phyloP scores from a whole-genome alignment of 148 eudicot species.

The Fagopyrum homotropicum region DNA sequence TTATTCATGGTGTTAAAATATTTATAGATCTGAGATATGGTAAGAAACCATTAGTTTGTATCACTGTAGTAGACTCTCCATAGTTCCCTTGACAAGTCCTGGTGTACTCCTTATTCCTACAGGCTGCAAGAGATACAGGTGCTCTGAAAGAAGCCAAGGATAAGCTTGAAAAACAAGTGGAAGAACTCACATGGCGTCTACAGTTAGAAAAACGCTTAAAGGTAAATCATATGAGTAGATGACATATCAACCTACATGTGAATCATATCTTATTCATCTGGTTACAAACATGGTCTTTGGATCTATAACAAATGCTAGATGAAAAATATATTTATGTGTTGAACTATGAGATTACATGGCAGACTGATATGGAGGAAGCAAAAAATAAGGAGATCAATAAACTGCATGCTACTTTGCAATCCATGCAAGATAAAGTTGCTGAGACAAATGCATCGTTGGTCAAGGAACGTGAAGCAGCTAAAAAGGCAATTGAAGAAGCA shows the following conservation, averaged over 20 bases:
- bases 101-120: conserved; percentile 16
- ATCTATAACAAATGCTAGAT: conserved; percentile 4
- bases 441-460: conserved; percentile 58
- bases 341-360: conserved; percentile 23
- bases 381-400: conserved; percentile 72
- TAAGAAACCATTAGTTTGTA: background rate
- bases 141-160: conserved; percentile 98
- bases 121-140: conserved; percentile 98
- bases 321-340: conserved; percentile 10
- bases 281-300: background rate
- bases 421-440: conserved; percentile 50
- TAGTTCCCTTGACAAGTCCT: background rate
- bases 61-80: background rate
- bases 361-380: conserved; percentile 93
- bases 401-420: conserved; percentile 57
- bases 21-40: background rate
- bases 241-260: background rate
- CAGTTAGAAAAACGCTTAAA: conserved; percentile 90
- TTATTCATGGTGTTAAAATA: background rate
- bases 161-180: conserved; percentile 90
- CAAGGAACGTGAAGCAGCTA: conserved; percentile 72
- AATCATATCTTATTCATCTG: background rate
- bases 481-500: conserved; percentile 78
- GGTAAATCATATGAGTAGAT: conserved; percentile 32
- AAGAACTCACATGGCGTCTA: conserved; percentile 93